Base-by-base conservation (phyloP, 306 rosid species). In the Trifolium pratense region DNA sequence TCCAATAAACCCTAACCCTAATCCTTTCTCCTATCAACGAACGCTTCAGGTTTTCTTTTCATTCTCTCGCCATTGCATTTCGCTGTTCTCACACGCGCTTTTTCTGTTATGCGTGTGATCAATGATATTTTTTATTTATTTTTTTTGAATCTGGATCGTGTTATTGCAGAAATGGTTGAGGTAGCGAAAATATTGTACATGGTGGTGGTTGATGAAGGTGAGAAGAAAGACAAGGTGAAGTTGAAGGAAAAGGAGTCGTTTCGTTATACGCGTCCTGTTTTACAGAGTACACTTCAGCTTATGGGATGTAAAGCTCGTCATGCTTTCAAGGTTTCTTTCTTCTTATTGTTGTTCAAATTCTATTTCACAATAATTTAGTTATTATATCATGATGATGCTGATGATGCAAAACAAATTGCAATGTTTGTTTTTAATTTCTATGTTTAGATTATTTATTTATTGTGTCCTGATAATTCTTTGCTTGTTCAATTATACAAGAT, bases 261-360 rank as follows among this genome's bases (percentile, higher is more conserved):
- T 57, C 83, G 94, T 1, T 91, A 93, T 48, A 80, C 98, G 69
- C 94, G 96, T 17, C 70, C 96, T 3, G 89, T 89, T 78, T 79
- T 93, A 12, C 98, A 89, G 81, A 93, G 89, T 42, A 89, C 92
- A 26, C 85, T 93, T 20, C 98, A 93, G 77, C 96, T 91, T 20
- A 93, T 93, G 87, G 98, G 98, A 62, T 93, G 98, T 81, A 93
- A 93, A 69, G 89, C 97, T 5, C 86, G 98, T 6, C 98, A 93
- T 63, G 96, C 98, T 48, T 91, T 93, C 60, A 93, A 93, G 98
- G 98, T 88, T 20, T 1, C 0, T 20, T 20, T 6, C 12, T 16
- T 17, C 3, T 6, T 32, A 8, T 32, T 4, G 2, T 17, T 9
- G 31, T 26, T 58, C 64, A 6, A 39, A 36, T 36, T 63, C 29